Base-by-base conservation (phyloP, 495 filamentous ascomycete genomes). In the Trypethelium eluteriae region DNA sequence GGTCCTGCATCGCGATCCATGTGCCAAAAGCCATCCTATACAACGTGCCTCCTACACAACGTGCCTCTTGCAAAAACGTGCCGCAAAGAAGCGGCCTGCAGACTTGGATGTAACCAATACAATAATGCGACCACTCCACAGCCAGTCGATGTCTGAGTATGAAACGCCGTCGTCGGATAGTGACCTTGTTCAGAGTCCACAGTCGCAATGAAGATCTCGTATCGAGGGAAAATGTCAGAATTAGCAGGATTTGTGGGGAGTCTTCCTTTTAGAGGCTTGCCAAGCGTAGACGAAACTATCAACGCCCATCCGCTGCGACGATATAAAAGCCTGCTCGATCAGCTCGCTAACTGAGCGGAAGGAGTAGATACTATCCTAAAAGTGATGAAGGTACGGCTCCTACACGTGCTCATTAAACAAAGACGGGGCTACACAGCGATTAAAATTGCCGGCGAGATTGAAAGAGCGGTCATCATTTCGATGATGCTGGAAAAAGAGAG, bases 381-480 rank as follows among this genome's bases (percentile, higher is more conserved):
- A 14, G 49, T 16, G 49, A 53, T 14, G 49, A 53, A 53, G 49
- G 49, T 53, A 16, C 25, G 49, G 49, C 49, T 53, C 49, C 49
- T 53, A 53, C 49, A 12, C 25, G 25, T 18, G 49, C 49, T 53
- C 25, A 53, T 18, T 18, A 53, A 18, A 53, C 49, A 53, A 53
- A 53, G 49, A 53, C 7, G 49, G 49, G 25, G 25, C 49, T 53
- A 53, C 49, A 53, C 14, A 53, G 49, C 49, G 49, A 53, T 18
- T 16, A 2, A 14, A 53, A 18, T 16, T 53, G 49, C 25, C 12
- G 16, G 25, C 49, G 49, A 11, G 49, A 53, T 18, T 18, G 14
- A 16, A 53, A 53, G 49, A 53, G 49, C 49, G 49, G 12, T 53
- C 49, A 18, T 53, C 49, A 53, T 53, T 53, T 53, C n/a, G 49